Percentiles rank a stretch among this genome's conserved stretches.
Evolutionary conservation across 2,329 filamentous ascomycete species (phyloP).

Genomic region (Teratosphaeria destructans): DNA sequence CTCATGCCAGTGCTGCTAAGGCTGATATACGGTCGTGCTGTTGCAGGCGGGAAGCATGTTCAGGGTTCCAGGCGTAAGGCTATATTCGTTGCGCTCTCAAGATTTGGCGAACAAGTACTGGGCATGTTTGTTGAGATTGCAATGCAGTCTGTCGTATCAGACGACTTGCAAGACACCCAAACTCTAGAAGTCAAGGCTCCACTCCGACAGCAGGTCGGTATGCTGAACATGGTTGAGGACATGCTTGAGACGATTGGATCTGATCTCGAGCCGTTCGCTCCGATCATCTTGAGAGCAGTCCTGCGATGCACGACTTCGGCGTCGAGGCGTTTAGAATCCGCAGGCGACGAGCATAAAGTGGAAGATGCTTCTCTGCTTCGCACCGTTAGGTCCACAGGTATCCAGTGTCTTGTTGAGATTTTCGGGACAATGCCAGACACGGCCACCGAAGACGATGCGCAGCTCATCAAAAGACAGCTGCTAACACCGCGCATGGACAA

Average conservation of each 20-base stretch:
- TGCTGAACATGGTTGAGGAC: slow-evolving; percentile 82
- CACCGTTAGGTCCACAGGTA: slow-evolving; percentile 57
- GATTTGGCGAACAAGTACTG: slow-evolving; percentile 63
- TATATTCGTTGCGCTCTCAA: slow-evolving; percentile 67
- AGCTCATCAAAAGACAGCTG: slow-evolving; percentile 61
- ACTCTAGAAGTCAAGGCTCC: slow-evolving; percentile 4
- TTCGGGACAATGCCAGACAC: slow-evolving; percentile 63
- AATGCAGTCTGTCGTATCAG: slow-evolving; percentile 41
- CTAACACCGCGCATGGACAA: slow-evolving; percentile 68
- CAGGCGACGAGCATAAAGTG: slow-evolving; percentile 12
- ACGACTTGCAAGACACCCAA: neutral
- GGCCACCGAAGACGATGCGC: slow-evolving; percentile 62
- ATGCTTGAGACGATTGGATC: slow-evolving; percentile 76
- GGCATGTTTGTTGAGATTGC: slow-evolving; percentile 75
- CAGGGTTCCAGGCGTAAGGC: slow-evolving; percentile 67
- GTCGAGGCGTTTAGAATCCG: slow-evolving; percentile 23
- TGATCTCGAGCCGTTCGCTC: slow-evolving; percentile 57
- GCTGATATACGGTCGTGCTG: slow-evolving; percentile 78
- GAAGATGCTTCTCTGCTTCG: slow-evolving; percentile 49
- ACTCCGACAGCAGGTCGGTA: slow-evolving; percentile 71
- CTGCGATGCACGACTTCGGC: slow-evolving; percentile 58
- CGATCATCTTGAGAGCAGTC: slow-evolving; percentile 62
- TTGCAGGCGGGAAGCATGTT: slow-evolving; percentile 69
- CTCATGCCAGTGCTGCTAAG: slow-evolving; percentile 81
- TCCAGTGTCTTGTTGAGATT: slow-evolving; percentile 72